These are phyloP conservation scores for Oryza longistaminata DNA, from an alignment of 176 grass and related monocot genomes.

Conservation along the genomic window DNA sequence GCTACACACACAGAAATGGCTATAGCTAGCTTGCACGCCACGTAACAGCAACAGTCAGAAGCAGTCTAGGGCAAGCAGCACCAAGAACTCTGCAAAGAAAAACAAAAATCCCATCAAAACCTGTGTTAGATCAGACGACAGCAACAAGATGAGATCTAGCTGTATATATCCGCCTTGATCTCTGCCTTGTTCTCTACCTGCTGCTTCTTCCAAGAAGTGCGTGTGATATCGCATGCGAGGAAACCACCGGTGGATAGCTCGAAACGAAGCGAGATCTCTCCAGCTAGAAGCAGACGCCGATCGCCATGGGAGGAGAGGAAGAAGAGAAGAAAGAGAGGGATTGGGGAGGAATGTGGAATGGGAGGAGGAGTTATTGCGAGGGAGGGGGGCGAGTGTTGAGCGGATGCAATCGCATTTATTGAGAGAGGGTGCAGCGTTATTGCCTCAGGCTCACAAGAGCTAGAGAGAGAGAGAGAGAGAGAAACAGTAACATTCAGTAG, in stretches of 20 bases:
- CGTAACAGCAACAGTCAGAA: conserved; percentile 34
- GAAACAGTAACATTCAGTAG: background rate
- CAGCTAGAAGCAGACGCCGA: conserved; percentile 26
- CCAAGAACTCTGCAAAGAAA: conserved; percentile 6
- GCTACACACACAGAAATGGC: background rate
- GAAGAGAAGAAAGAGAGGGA: conserved; percentile 34
- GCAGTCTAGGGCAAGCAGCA: conserved; percentile 54
- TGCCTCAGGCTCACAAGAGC: conserved; percentile 28
- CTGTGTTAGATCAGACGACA: background rate
- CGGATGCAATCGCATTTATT: conserved; percentile 99
- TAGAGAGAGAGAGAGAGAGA: background rate
- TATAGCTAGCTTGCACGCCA: conserved; percentile 35
- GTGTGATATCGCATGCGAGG: conserved; percentile 50
- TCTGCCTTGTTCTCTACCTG: background rate
- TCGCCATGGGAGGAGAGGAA: conserved; percentile 33
- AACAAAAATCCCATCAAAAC: background rate
- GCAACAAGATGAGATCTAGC: conserved; percentile 35
- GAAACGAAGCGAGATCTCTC: background rate
- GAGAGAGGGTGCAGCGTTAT: conserved; percentile 63
- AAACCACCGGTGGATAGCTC: conserved; percentile 4
- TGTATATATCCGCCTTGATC: background rate
- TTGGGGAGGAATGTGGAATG: conserved; percentile 44
- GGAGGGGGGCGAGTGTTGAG: conserved; percentile 60
- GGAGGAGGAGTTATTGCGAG: conserved; percentile 80
- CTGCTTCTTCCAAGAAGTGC: conserved; percentile 25